Base-by-base conservation (phyloP, 768 basidiomycete species). In the Boletus rufocinnamomeus region DNA sequence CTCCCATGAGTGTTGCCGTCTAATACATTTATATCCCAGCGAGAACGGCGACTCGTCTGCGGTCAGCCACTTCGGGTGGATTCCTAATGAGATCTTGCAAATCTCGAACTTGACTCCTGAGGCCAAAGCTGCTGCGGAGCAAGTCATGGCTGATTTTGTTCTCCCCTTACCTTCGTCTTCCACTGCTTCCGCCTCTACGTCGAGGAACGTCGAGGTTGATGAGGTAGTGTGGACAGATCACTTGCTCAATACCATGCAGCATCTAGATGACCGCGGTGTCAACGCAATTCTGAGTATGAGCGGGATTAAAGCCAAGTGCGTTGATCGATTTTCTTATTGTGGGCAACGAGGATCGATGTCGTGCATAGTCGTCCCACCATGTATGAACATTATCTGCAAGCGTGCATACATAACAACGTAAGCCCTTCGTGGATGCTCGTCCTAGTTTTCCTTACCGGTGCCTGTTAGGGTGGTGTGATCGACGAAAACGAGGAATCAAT, bases 31-130 rank as follows among this genome's bases (percentile, higher is more conserved):
- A 28, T 4, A 21, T 43, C 27, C 2, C 35, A 98, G 96, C 61
- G 94, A 96, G 70, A 87, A 86, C 58, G 84, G 86, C 41, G 91
- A 94, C 54, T 74, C 80, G 2, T 77, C 82, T 1, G 93, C 93
- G 2, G 80, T 88, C 32, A 66, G 76, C 17, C 91, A 95, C 47
- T 98, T 98, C 67, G 85, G 84, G 0, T 99, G 97, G 97, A 98
- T 99, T 60, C 95, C 97, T 0, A 80, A 87, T 28, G 77, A 80
- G 41, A 77, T 98, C 32, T 76, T 95, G 10, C 79, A 80, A 43
- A 80, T 82, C 59, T 77, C 80, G 10, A 73, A 77, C n/a, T 70
- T 80, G 19, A 80, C 77, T 16, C 38, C 71, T 0, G 89, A 92
- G 65, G 79, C 85, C 44, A 83, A 84, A 87, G 69, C 81, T 23